Base-by-base conservation (phyloP, 164 flowering plant species). In the Sextonia rubra region DNA sequence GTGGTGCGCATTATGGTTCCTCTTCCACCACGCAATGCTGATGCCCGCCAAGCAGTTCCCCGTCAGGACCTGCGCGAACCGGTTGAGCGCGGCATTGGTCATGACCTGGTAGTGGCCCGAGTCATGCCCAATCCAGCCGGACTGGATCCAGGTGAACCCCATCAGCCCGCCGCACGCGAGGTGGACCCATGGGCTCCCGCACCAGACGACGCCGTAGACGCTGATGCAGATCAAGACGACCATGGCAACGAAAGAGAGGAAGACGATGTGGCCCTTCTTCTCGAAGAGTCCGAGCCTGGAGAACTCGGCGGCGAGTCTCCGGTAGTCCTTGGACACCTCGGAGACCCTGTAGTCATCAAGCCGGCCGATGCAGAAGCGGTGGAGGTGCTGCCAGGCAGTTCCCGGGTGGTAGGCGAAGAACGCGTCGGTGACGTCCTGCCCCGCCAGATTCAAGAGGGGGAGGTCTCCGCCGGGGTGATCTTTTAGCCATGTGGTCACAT, bases 391-490 rank as follows among this genome's bases (percentile, higher is more conserved):
- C 98, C 98, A 93, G 0, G 96, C 91, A 0, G 92, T 58, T 11
- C 88, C 88, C 0, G 97, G 97, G 73, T 91, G 97, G 71, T 81
- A 89, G 14, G 93, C 94, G 17, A 91, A 78, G 76, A 91, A 91
- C 0, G 97, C 93, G 64, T 91, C 94, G 7, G 97, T 91, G 29
- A 85, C 92, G 55, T 91, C 98, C 30, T 90, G 86, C 4, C 97
- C 93, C 3, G 90, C 93, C 14, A 91, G 78, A 70, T 77, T 85
- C 69, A 83, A 56, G 12, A 91, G 85, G 5, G 91, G 88, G 2
- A 71, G 9, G 0, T 90, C 95, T 0, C 97, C 97, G 18, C 98
- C 97, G 0, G 98, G 98, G 49, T 93, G 98, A 12, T 73, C 76
- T 64, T 86, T 83, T 1, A 68, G 74, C 98, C 98, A 93, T 0